Evolutionary conservation across 208 protist genomes (phyloP).

Genomic region (Wallacemonas sp.): DNA sequence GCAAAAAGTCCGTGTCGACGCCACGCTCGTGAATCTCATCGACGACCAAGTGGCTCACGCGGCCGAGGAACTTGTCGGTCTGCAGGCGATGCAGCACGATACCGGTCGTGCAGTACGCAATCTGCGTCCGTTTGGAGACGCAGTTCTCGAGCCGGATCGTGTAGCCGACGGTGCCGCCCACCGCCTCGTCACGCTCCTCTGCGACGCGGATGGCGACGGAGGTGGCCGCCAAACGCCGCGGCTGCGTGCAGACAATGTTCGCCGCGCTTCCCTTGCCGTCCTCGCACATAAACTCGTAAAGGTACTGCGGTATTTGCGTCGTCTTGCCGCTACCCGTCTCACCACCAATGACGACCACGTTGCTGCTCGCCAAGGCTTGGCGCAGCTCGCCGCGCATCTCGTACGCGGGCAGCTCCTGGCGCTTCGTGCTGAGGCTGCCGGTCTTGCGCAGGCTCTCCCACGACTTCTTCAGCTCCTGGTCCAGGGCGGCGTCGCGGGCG

Average conservation of each 20-base stretch:
- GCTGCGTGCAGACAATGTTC: conserved; percentile 95
- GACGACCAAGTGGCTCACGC: conserved; percentile 93
- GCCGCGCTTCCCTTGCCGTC: conserved; percentile 78
- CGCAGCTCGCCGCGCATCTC: conserved; percentile 71
- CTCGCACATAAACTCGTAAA: conserved; percentile 94
- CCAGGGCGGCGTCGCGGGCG: conserved; percentile 32
- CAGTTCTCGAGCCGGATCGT: conserved; percentile 93
- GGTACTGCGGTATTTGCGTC: conserved; percentile 96
- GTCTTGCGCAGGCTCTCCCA: conserved; percentile 63
- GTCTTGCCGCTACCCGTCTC: conserved; percentile 98
- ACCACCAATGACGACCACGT: conserved; percentile 95
- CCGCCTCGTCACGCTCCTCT: conserved; percentile 87
- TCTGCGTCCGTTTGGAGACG: conserved; percentile 80
- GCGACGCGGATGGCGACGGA: conserved; percentile 94
- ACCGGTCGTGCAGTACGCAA: conserved; percentile 94
- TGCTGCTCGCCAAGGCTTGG: conserved; percentile 59
- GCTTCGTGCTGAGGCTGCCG: conserved; percentile 49
- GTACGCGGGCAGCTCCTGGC: conserved; percentile 72
- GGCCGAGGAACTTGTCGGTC: conserved; percentile 82
- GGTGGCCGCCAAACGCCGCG: conserved; percentile 92
- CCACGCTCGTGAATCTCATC: conserved; percentile 97
- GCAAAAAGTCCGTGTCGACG: conserved; percentile 95
- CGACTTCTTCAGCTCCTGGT: conserved; percentile 40
- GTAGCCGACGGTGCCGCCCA: conserved; percentile 93
- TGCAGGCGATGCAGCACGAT: conserved; percentile 92